Evolutionary conservation across 2,329 filamentous ascomycete genomes (phyloP).

Genomic region (Colletotrichum sp.): DNA sequence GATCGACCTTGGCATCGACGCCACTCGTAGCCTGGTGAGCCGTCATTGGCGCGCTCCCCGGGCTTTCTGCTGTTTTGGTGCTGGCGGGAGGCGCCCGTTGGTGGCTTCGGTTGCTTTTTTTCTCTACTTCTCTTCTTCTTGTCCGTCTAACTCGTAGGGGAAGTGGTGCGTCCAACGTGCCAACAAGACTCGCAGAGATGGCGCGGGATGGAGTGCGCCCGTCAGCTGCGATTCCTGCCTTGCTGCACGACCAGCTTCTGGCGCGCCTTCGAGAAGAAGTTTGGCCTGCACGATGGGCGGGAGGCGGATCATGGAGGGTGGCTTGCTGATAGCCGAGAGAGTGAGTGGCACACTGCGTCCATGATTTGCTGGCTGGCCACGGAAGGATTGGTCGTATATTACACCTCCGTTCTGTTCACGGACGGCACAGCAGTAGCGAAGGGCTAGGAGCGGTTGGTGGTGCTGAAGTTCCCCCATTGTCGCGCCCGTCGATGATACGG

Average conservation of each 20-base stretch:
- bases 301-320: neutral
- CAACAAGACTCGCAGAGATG: neutral
- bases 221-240: neutral
- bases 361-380: neutral
- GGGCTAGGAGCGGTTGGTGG: neutral
- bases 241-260: constrained; percentile 11
- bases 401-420: neutral
- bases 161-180: neutral
- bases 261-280: constrained; percentile 19
- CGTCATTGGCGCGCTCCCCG: constrained; percentile 10
- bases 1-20: constrained; percentile 22
- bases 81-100: constrained; percentile 4
- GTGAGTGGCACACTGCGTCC: neutral
- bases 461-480: neutral
- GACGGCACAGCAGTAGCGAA: neutral
- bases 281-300: neutral
- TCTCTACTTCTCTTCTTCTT: neutral
- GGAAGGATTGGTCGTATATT: neutral
- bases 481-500: neutral
- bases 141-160: neutral
- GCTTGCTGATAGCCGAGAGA: constrained; percentile 5
- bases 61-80: constrained; percentile 8
- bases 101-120: neutral
- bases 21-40: neutral
- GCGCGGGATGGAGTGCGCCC: neutral